These are phyloP conservation scores for Pouteria campechiana DNA, from an alignment of 179 eudicot genomes.

Conservation along the genomic window DNA sequence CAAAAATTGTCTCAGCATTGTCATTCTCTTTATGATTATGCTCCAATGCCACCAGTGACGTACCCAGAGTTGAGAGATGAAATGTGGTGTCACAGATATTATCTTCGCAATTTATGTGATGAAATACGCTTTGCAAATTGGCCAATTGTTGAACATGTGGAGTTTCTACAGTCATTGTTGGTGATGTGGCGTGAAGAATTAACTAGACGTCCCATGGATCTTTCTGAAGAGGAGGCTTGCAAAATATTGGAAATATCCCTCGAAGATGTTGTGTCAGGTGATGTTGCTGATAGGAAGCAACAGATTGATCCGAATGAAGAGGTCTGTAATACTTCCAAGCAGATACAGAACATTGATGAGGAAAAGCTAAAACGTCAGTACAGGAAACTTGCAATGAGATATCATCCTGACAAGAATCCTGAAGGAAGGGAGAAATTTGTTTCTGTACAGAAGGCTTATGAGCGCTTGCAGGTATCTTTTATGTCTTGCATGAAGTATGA, in stretches of 20 bases:
- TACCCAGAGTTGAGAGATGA: constrained; percentile 94
- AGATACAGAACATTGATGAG: constrained; percentile 92
- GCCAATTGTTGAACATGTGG: constrained; percentile 99
- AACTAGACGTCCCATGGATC: constrained; percentile 98
- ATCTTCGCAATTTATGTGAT: constrained; percentile 94
- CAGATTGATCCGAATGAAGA: constrained; percentile 44
- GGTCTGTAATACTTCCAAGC: constrained; percentile 50
- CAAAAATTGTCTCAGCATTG: constrained; percentile 97
- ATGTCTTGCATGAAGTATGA: background rate
- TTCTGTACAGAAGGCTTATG: constrained; percentile 98
- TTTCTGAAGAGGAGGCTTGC: constrained; percentile 99
- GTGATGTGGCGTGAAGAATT: constrained; percentile 99
- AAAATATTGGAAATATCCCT: constrained; percentile 83
- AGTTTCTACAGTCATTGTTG: constrained; percentile 87
- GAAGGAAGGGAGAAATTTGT: constrained; percentile 97
- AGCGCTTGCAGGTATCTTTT: constrained; percentile 76
- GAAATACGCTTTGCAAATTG: constrained; percentile 96
- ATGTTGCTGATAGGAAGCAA: constrained; percentile 30
- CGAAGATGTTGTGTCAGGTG: constrained; percentile 71
- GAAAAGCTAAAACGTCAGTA: constrained; percentile 97
- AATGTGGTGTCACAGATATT: constrained; percentile 99
- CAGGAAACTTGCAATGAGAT: constrained; percentile 91
- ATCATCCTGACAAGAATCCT: constrained; percentile 99
- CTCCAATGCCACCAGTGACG: constrained; percentile 99
- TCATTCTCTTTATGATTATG: constrained; percentile 91